A percentile compares a stretch with the other conserved stretches of the same genome.
Conservation (phyloP, 2,329 filamentous ascomycete species). For the Ophiostoma ips region DNA sequence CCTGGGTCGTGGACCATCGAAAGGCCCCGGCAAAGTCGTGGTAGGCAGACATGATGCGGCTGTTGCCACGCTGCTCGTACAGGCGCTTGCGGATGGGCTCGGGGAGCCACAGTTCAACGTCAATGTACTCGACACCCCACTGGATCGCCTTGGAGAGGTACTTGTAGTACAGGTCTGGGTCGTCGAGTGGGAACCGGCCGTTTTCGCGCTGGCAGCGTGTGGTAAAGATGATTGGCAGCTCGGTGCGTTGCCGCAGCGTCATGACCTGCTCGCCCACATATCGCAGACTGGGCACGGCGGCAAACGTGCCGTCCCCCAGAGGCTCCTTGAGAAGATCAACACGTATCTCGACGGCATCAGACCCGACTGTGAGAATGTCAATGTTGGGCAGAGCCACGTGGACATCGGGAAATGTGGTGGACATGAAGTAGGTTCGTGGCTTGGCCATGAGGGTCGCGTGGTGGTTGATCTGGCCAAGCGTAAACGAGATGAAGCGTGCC, state of each 20-base stretch:
- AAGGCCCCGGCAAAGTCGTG: conserved; percentile 78
- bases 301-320: conserved; percentile 44
- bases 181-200: conserved; percentile 71
- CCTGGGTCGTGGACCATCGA: conserved; percentile 65
- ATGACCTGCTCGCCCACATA: conserved; percentile 82
- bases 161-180: conserved; percentile 58
- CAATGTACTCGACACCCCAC: conserved; percentile 82
- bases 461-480: conserved; percentile 63
- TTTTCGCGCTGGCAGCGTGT: conserved; percentile 72
- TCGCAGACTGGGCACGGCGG: conserved; percentile 58
- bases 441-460: conserved; percentile 69
- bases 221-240: conserved; percentile 83
- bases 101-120: conserved; percentile 78
- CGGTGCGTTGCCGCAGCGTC: conserved; percentile 67
- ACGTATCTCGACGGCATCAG: conserved; percentile 72
- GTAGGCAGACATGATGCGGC: conserved; percentile 81
- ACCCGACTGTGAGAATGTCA: conserved; percentile 74
- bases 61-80: conserved; percentile 58
- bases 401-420: conserved; percentile 78
- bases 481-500: conserved; percentile 65
- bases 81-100: conserved; percentile 57
- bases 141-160: conserved; percentile 76
- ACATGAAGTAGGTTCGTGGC: conserved; percentile 69
- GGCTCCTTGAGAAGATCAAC: conserved; percentile 71
- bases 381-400: conserved; percentile 70